Evolutionary conservation across 176 grass and related monocot genomes (phyloP).

Genomic region (Avena sativa): DNA sequence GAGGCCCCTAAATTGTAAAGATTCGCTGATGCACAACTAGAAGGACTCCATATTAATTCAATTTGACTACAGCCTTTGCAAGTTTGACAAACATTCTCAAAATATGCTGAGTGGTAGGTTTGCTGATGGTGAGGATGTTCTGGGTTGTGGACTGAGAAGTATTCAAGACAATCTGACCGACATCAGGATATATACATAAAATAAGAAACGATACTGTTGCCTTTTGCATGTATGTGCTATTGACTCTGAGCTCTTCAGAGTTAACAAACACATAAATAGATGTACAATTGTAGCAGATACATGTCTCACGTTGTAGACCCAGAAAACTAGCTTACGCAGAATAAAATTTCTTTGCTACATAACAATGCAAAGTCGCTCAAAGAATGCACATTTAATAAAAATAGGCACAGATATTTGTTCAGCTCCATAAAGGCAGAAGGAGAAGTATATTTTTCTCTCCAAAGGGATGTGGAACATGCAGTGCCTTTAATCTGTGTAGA

Average conservation of each 20-base stretch:
- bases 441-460: neutral
- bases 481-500: neutral
- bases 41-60: neutral
- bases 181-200: neutral
- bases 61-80: neutral
- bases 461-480: neutral
- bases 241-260: constrained; percentile 16
- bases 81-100: neutral
- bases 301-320: constrained; percentile 31
- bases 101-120: neutral
- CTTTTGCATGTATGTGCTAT: neutral
- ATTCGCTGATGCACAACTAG: constrained; percentile 12
- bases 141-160: constrained; percentile 4
- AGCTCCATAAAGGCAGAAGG: constrained; percentile 23
- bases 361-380: constrained; percentile 7
- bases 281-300: constrained; percentile 2
- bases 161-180: constrained; percentile 16
- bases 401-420: neutral
- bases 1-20: neutral
- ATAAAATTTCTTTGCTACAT: neutral
- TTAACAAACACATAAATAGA: constrained; percentile 3
- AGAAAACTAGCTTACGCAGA: constrained; percentile 24
- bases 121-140: neutral
- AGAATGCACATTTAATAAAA: constrained; percentile 10
- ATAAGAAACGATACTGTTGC: neutral